Evolutionary conservation across 192 early-diverging fungal species (phyloP), one percentile per base, ranked within the genome.

Genomic region (Coemansia sp.): DNA sequence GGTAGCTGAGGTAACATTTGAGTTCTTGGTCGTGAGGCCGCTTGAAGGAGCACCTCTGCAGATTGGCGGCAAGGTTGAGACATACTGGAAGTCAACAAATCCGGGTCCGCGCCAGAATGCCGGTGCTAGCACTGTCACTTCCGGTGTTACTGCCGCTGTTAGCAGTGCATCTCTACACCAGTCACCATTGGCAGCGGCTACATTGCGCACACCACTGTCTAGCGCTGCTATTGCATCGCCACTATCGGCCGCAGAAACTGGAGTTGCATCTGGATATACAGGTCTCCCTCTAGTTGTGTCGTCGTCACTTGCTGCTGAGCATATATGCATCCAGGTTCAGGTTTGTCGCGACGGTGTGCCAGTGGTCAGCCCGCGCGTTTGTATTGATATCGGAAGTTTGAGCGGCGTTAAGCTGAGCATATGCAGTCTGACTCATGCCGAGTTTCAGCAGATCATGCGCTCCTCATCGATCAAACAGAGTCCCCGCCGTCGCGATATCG

Each of bases 31-130:
- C 5, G 83, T 99, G 25, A 84, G 85, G 53, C 92, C 97, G 2
- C 95, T 99, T 70, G 82, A 81, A 45, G 94, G 93, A 43, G 86
- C 90, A 2, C 83, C 87, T 40, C 78, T 99, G 59, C 88, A 90
- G 72, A 96, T 98, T 67, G 97, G 94, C 17, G 97, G 97, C 18
- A 89, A 88, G 38, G 90, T 98, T 18, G 94, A 96, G 65, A 99
- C 97, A 0, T 99, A 99, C 72, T 99, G 97, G 97, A 99, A 98
- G 81, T 90, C 93, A 6, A 95, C 93, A 10, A 90, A 91, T 62
- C 87, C 92, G 17, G 50, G 59, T 17, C 62, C 57, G 14, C 72
- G 65, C 18, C 72, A 64, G 47, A 53, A 56, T 48, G 23, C 55
- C 4, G 30, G 48, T 14, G 21, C 53, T 0, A 37, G 9, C 9